Conservation (phyloP, 257 asterid genomes). For the Lycium ferocissimum region DNA sequence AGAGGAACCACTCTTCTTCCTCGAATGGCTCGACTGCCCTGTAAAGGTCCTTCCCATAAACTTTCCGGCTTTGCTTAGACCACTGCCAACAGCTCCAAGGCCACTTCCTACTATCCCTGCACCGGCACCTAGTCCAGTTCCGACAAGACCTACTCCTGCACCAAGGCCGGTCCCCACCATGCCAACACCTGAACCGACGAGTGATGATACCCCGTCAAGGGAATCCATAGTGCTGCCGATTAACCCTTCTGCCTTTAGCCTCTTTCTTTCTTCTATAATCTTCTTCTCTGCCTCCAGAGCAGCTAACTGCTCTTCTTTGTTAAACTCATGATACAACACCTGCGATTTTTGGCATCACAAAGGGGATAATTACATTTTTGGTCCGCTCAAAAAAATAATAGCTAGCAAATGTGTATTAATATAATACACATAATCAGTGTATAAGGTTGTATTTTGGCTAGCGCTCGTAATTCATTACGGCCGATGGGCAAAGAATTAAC, state of each 20-base stretch:
- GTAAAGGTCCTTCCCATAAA: constrained; percentile 85
- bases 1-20: constrained; percentile 65
- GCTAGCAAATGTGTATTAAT: too few relatives aligned
- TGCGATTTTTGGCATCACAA: constrained; percentile 29
- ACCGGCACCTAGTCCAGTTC: constrained; percentile 79
- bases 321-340: constrained; percentile 85
- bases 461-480: too few relatives aligned
- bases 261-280: constrained; percentile 83
- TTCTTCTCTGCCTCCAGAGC: constrained; percentile 87
- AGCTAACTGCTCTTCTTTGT: constrained; percentile 82
- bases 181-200: constrained; percentile 74
- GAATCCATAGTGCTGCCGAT: constrained; percentile 97
- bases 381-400: too few relatives aligned
- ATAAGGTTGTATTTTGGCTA: too few relatives aligned
- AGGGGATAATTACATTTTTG: too few relatives aligned
- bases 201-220: constrained; percentile 77
- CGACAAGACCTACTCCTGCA: constrained; percentile 77
- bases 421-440: too few relatives aligned
- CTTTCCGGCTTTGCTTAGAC: constrained; percentile 84
- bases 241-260: constrained; percentile 83
- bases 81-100: constrained; percentile 80
- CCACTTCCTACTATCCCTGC: constrained; percentile 83
- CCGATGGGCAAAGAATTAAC: too few relatives aligned
- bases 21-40: constrained; percentile 57
- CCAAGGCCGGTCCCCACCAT: constrained; percentile 75